Evolutionary conservation across 768 basidiomycete species (phyloP).

Genomic region (Macrolepiota dolichaula): DNA sequence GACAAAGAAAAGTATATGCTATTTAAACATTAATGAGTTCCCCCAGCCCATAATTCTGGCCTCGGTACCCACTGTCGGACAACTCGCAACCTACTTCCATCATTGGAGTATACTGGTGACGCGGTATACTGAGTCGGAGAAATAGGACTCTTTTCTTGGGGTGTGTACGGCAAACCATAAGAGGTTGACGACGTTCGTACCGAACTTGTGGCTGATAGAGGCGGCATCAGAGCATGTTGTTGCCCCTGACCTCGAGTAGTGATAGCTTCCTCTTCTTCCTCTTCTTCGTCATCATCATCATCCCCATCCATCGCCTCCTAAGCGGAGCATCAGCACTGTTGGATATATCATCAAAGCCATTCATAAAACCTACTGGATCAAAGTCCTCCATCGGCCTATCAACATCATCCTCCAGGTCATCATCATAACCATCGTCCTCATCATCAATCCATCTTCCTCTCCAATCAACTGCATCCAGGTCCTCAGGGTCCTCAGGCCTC

Average conservation of each 20-base stretch:
- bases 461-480: constrained; percentile 88
- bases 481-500: constrained; percentile 75
- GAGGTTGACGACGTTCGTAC: constrained; percentile 53
- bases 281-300: constrained; percentile 59
- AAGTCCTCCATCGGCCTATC: constrained; percentile 86
- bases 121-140: constrained; percentile 22
- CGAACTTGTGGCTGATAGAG: constrained; percentile 40
- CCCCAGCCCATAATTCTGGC: constrained; percentile 30
- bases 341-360: not conserved
- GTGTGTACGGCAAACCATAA: constrained; percentile 41
- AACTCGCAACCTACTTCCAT: constrained; percentile 18
- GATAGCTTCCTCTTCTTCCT: constrained; percentile 57
- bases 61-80: constrained; percentile 36
- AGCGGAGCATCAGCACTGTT: constrained; percentile 8
- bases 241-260: constrained; percentile 31
- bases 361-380: constrained; percentile 57
- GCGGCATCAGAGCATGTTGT: constrained; percentile 30
- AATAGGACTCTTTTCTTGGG: constrained; percentile 34
- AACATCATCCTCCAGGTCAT: constrained; percentile 62
- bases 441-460: constrained; percentile 83
- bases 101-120: constrained; percentile 22
- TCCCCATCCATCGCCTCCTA: constrained; percentile 51
- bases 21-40: constrained; percentile 27
- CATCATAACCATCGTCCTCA: constrained; percentile 56
- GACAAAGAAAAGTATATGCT: constrained; percentile 17